phyloP scores from a whole-genome alignment of 192 early-diverging fungal genomes.

The Pecoramyces ruminantium region DNA sequence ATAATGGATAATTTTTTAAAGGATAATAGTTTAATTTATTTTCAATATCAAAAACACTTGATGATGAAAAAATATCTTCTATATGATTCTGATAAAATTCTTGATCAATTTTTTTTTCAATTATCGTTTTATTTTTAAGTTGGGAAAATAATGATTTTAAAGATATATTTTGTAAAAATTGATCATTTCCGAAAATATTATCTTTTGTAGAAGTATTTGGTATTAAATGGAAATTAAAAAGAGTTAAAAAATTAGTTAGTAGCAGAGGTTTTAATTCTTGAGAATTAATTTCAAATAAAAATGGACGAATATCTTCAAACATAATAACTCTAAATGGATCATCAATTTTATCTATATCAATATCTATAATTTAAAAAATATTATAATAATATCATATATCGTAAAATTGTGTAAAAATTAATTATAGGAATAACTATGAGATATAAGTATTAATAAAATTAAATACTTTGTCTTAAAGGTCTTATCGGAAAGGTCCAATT shows the following conservation, averaged over 20 bases:
- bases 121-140: neutral
- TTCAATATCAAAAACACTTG: neutral
- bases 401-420: no score
- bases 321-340: neutral
- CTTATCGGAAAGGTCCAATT: neutral
- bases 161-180: neutral
- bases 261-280: neutral
- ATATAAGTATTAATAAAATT: no score
- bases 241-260: neutral
- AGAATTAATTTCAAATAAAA: neutral
- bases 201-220: neutral
- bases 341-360: neutral
- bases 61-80: neutral
- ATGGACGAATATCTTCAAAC: neutral
- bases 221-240: neutral
- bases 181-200: neutral
- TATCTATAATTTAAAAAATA: no score
- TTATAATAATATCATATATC: no score
- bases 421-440: no score
- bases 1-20: neutral
- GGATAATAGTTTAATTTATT: neutral
- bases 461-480: neutral
- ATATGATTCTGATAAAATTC: neutral
- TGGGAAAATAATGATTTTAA: neutral
- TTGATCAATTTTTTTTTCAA: neutral